Evolutionary conservation across 106 monocot species (phyloP).

Genomic region (Dendrobium catenatum): DNA sequence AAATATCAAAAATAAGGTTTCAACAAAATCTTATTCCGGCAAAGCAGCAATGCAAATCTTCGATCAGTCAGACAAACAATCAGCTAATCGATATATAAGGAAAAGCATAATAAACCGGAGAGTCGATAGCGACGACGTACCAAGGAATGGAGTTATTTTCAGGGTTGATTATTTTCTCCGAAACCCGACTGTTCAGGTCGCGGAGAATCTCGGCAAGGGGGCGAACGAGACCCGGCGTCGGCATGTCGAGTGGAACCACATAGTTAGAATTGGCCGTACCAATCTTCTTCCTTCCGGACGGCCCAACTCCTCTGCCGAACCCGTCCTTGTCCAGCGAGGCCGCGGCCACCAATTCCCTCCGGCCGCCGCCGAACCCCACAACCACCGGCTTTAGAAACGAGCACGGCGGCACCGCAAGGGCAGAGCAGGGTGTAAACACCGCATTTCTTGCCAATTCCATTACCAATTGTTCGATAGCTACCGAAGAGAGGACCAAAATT

Average conservation of each 20-base stretch:
- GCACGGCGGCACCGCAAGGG: neutral
- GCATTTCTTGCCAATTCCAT: neutral
- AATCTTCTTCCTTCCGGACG: constrained; percentile 5
- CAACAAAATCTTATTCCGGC: too few relatives aligned
- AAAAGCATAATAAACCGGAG: neutral
- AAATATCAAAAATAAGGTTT: too few relatives aligned
- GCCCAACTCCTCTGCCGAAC: neutral
- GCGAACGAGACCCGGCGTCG: constrained; percentile 40
- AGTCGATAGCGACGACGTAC: neutral
- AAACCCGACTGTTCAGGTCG: constrained; percentile 81
- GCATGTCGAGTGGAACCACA: constrained; percentile 76
- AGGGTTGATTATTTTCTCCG: constrained; percentile 60
- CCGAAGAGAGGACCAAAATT: neutral
- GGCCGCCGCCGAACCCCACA: neutral
- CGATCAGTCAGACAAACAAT: too few relatives aligned
- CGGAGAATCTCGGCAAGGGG: constrained; percentile 88
- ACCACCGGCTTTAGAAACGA: neutral
- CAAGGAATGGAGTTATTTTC: constrained; percentile 28
- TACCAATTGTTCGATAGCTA: neutral
- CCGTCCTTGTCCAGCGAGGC: neutral
- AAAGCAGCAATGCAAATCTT: too few relatives aligned
- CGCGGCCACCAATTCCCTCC: neutral
- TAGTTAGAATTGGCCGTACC: constrained; percentile 56
- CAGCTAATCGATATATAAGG: neutral
- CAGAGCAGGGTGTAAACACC: neutral